phyloP scores from a whole-genome alignment of 345 rosid genomes.

The Populus davidiana region DNA sequence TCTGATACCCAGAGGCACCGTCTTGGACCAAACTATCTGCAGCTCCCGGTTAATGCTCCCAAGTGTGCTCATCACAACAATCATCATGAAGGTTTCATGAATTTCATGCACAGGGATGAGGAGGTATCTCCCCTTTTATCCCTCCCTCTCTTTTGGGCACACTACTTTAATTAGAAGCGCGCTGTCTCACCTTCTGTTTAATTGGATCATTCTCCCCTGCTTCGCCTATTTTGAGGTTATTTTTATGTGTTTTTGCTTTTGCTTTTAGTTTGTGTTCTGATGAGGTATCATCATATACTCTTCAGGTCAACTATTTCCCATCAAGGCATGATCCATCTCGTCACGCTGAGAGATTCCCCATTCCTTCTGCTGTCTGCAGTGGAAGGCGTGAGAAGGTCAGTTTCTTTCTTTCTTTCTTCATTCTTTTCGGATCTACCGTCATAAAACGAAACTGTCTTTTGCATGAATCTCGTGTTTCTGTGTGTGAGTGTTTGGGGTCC shows the following conservation, averaged over 20 bases:
- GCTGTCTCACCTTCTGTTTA: neutral
- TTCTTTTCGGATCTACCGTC: neutral
- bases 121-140: constrained; percentile 47
- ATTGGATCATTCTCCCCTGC: neutral
- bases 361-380: constrained; percentile 45
- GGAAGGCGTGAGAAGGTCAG: constrained; percentile 87
- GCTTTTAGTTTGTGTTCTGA: constrained; percentile 3
- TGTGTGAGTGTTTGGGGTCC: neutral
- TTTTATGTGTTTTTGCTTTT: neutral
- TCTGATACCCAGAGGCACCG: constrained; percentile 97
- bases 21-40: constrained; percentile 96
- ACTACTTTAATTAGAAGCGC: neutral
- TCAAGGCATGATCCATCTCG: constrained; percentile 79
- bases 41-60: constrained; percentile 91
- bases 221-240: neutral
- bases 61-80: constrained; percentile 93
- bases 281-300: constrained; percentile 4
- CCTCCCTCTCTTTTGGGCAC: neutral
- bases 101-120: constrained; percentile 87
- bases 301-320: constrained; percentile 90
- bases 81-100: constrained; percentile 91
- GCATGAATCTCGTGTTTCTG: neutral
- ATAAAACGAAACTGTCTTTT: neutral
- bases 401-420: neutral
- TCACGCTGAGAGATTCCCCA: constrained; percentile 64